Evolutionary conservation across 202 grass and related monocot genomes (phyloP).

Genomic region (Panicum virgatum): DNA sequence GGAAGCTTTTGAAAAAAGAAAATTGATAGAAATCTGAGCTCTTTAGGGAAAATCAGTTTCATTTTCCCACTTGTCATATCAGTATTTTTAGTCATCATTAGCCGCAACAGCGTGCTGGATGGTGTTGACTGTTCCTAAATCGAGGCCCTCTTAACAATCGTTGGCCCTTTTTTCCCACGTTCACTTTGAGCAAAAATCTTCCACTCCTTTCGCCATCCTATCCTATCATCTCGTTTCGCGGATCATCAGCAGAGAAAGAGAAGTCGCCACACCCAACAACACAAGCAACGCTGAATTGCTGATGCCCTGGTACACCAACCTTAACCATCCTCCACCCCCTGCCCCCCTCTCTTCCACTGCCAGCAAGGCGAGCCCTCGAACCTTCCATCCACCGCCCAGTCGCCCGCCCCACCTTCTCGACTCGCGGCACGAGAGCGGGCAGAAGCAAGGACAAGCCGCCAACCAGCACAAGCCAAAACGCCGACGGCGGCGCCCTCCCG

Average conservation of each 20-base stretch:
- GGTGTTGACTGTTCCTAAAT: not conserved
- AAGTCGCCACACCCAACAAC: not conserved
- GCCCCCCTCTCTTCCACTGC: not conserved
- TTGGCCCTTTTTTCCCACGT: not conserved
- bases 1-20: too few relatives aligned
- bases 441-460: not conserved
- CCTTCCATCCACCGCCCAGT: constrained; percentile 33
- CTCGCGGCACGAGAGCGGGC: not conserved
- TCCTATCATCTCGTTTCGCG: not conserved
- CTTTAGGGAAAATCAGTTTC: not conserved
- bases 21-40: too few relatives aligned
- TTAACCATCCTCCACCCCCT: constrained; percentile 31
- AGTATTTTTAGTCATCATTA: not conserved
- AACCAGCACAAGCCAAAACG: constrained; percentile 17
- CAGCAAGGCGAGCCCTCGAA: constrained; percentile 28
- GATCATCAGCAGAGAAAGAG: not conserved
- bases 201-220: not conserved
- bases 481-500: constrained; percentile 4
- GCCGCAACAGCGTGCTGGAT: not conserved
- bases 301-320: constrained; percentile 8
- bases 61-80: not conserved
- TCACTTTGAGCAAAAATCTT: not conserved
- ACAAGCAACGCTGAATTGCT: constrained; percentile 8
- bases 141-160: not conserved
- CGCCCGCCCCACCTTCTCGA: too few relatives aligned